Evolutionary conservation across 1,139 yeast species (phyloP), one percentile per base, ranked within the genome.

Genomic region (Lodderomyces pseudojiufengensis): DNA sequence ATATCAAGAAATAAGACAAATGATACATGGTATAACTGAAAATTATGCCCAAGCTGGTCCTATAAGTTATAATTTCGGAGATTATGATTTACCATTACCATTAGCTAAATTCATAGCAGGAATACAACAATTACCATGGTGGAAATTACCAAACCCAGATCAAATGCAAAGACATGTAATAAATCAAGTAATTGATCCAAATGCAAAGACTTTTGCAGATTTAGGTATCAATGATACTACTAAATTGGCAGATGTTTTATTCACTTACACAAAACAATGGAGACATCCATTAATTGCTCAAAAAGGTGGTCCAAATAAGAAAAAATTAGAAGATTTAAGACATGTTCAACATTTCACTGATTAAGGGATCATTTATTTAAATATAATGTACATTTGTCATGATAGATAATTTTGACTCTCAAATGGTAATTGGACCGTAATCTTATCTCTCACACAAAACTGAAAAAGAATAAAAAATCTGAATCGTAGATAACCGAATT

Each of bases 121-220:
- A 35, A 32, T 77, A 33, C 79, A 79, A 57, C 73, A 70, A 49
- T 56, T 65, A 42, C 63, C 76, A 38, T 84, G 84, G 73, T 83
- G 90, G 84, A 76, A 73, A 51, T 71, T 77, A 52, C 68, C 80
- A 42, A 81, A 79, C 52, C 76, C 86, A 24, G 95, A 86, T 60
- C 84, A 81, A 59, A 72, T 84, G 42, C 85, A 80, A 61, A 79
- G 95, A 63, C 82, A 80, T 62, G 72, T 77, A 52, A 71, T 84
- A 46, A 69, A 84, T 62, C 95, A 86, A 62, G 54, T 57, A 16
- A 70, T 81, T 46, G 84, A 80, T 51, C 71, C 76, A 30, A 57
- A 60, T 27, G 88, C 88, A 27, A 66, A 70, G 52, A 78, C 84
- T 12, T 86, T 82, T 61, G 67, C 64, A 26, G 94, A 85, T 54